Conservation (phyloP, 1,139 yeast genomes). For the Candida labiduridarum region DNA sequence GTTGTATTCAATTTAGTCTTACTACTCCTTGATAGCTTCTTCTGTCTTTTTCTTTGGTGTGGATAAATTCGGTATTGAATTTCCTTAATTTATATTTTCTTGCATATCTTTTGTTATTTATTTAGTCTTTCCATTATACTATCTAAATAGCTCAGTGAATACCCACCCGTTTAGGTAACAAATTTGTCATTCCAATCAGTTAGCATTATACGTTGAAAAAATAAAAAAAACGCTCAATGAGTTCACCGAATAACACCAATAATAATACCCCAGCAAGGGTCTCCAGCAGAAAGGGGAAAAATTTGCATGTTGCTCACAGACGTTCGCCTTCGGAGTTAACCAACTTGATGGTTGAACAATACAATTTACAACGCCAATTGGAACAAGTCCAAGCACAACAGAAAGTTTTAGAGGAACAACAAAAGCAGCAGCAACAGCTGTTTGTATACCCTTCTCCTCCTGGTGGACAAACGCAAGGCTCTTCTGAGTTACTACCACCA, state of each 20-base stretch:
- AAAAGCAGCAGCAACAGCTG: constrained; percentile 42
- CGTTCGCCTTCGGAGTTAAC: constrained; percentile 94
- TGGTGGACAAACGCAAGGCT: constrained; percentile 4
- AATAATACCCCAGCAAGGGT: constrained; percentile 18
- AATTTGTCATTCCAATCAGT: neutral
- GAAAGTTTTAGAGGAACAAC: constrained; percentile 78
- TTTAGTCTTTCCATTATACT: neutral
- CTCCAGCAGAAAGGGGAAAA: constrained; percentile 32
- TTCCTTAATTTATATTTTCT: neutral
- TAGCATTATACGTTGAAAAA: too few species aligned
- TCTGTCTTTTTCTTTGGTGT: neutral
- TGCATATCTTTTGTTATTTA: constrained; percentile 1
- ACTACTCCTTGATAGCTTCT: neutral
- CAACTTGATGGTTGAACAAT: constrained; percentile 91
- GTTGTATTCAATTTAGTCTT: neutral
- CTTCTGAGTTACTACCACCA: constrained; percentile 30
- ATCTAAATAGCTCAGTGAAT: too few species aligned
- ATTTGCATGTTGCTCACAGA: constrained; percentile 88
- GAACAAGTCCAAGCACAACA: constrained; percentile 92
- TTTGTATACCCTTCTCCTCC: constrained; percentile 22
- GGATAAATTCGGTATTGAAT: neutral
- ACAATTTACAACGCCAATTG: constrained; percentile 88
- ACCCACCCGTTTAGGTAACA: neutral
- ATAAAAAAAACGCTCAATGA: neutral
- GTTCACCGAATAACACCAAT: constrained; percentile 7